A percentile compares a stretch with the other conserved stretches of the same genome.
These are phyloP conservation scores for Vigna trinervia DNA, from an alignment of 306 rosid genomes.

Conservation along the genomic window DNA sequence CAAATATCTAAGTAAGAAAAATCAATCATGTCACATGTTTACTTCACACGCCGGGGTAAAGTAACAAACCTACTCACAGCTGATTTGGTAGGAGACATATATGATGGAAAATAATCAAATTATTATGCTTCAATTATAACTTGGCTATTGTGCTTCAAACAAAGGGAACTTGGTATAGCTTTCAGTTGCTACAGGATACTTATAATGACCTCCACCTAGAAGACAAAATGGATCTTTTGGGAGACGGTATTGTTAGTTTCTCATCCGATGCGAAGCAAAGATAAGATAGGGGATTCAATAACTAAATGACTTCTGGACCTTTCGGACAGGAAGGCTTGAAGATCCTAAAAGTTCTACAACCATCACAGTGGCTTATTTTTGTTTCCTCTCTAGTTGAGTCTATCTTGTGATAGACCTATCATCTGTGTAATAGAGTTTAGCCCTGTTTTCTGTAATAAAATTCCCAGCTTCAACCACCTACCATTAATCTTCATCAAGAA, in stretches of 20 bases:
- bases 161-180: constrained; percentile 24
- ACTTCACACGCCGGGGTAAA: constrained; percentile 17
- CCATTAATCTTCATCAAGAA: constrained; percentile 31
- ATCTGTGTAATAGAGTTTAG: constrained; percentile 22
- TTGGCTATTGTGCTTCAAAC: constrained; percentile 19
- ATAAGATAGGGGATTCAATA: constrained; percentile 5
- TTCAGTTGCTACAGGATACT: constrained; percentile 22
- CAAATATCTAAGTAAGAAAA: constrained; percentile 28
- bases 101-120: constrained; percentile 20
- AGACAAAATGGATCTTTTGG: constrained; percentile 4
- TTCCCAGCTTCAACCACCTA: constrained; percentile 30
- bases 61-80: constrained; percentile 26
- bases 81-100: not conserved
- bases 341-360: not conserved
- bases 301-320: constrained; percentile 5
- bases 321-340: constrained; percentile 2
- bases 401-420: constrained; percentile 13
- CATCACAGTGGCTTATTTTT: not conserved
- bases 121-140: constrained; percentile 19
- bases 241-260: not conserved
- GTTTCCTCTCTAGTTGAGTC: constrained; percentile 9
- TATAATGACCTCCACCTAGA: constrained; percentile 7
- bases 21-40: not conserved
- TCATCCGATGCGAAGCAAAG: not conserved
- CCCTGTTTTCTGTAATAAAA: constrained; percentile 1